Conservation (phyloP, 2,329 filamentous ascomycete species). For the Talaromyces atroroseus region DNA sequence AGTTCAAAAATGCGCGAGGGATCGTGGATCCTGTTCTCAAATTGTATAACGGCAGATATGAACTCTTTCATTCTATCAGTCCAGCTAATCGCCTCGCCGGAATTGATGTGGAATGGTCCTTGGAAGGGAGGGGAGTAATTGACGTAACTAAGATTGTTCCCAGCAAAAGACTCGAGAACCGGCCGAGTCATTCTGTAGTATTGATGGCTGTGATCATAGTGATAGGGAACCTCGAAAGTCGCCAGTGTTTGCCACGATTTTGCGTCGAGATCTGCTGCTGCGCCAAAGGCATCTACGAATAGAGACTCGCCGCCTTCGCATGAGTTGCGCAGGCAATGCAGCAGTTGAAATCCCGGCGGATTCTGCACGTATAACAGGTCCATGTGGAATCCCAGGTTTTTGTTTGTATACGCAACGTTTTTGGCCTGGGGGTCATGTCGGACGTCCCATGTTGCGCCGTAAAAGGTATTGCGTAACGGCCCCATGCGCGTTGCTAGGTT, state of each 20-base stretch:
- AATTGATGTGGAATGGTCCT: slow-evolving; percentile 41
- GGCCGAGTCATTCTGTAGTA: slow-evolving; percentile 57
- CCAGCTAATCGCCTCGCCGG: slow-evolving; percentile 1
- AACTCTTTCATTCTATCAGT: slow-evolving; percentile 24
- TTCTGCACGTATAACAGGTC: slow-evolving; percentile 82
- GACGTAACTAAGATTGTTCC: slow-evolving; percentile 29
- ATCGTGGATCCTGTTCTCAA: slow-evolving; percentile 56
- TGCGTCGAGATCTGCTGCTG: slow-evolving; percentile 38
- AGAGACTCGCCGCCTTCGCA: slow-evolving; percentile 76
- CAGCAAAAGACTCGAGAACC: slow-evolving; percentile 43
- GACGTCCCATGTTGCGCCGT: slow-evolving; percentile 87
- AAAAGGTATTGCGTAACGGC: slow-evolving; percentile 77
- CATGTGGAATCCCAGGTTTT: slow-evolving; percentile 82
- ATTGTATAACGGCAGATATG: slow-evolving; percentile 48
- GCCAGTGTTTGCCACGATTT: slow-evolving; percentile 34
- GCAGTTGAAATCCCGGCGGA: slow-evolving; percentile 74
- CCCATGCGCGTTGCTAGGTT: slow-evolving; percentile 69
- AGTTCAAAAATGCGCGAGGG: slow-evolving; percentile 60
- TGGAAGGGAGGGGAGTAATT: slow-evolving; percentile 83
- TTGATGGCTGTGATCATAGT: slow-evolving; percentile 62
- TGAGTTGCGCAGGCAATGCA: slow-evolving; percentile 82
- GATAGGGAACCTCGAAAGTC: slow-evolving; percentile 51
- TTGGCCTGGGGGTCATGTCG: slow-evolving; percentile 73
- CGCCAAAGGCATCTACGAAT: slow-evolving; percentile 71
- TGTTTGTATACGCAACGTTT: slow-evolving; percentile 85